phyloP scores from a whole-genome alignment of 2,329 filamentous ascomycete genomes.

The Colletotrichum phormii region DNA sequence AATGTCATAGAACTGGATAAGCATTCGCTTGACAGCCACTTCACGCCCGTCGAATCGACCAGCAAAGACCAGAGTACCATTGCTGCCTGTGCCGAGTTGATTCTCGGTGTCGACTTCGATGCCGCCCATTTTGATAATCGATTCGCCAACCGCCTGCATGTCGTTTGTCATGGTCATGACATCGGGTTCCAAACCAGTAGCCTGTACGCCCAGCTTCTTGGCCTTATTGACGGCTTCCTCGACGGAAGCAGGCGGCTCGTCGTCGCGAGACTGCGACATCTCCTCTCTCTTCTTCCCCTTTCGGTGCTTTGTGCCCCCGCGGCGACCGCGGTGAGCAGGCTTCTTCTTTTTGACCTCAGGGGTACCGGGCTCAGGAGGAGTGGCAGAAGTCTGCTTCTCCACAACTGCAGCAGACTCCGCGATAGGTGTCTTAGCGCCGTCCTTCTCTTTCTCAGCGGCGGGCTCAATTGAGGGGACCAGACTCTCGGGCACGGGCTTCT shows the following conservation, averaged over 20 bases:
- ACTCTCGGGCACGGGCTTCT: not conserved
- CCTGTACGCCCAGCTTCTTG: slow-evolving; percentile 65
- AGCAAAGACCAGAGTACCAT: slow-evolving; percentile 95
- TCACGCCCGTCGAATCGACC: slow-evolving; percentile 94
- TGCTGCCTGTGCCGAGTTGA: slow-evolving; percentile 83
- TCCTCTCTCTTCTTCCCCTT: slow-evolving; percentile 67
- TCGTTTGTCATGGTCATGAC: slow-evolving; percentile 68
- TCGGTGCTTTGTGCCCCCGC: slow-evolving; percentile 77
- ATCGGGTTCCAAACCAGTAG: slow-evolving; percentile 69
- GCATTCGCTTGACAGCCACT: slow-evolving; percentile 96
- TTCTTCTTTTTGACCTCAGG: slow-evolving; percentile 75
- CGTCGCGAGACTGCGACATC: slow-evolving; percentile 60
- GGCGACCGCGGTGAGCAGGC: slow-evolving; percentile 76
- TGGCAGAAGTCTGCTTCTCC: not conserved
- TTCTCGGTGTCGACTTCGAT: slow-evolving; percentile 73
- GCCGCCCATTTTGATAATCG: slow-evolving; percentile 71
- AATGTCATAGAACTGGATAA: slow-evolving; percentile 95
- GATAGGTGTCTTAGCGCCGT: not conserved
- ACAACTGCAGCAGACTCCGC: not conserved
- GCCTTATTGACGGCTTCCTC: slow-evolving; percentile 72
- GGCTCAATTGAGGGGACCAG: not conserved
- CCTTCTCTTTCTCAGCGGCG: not conserved
- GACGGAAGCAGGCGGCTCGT: slow-evolving; percentile 60
- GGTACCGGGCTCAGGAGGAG: slow-evolving; percentile 27
- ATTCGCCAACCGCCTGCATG: slow-evolving; percentile 69